phyloP scores from a whole-genome alignment of 192 early-diverging fungal genomes.

The Podila clonocystis region DNA sequence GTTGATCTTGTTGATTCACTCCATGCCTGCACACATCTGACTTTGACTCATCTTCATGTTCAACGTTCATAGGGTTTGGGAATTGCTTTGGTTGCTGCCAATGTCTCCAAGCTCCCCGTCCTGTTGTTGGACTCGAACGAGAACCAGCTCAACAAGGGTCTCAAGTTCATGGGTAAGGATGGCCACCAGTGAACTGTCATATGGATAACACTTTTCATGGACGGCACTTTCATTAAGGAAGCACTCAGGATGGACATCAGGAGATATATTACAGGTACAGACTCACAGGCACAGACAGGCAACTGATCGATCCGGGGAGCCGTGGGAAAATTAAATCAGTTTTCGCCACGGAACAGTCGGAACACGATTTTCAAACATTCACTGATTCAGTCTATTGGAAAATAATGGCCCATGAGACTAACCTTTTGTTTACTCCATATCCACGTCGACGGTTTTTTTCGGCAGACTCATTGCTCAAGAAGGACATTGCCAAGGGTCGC shows the following conservation, averaged over 20 bases:
- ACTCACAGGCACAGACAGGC: neutral
- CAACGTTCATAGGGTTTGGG: slow-evolving; percentile 66
- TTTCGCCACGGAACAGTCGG: neutral
- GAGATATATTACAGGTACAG: neutral
- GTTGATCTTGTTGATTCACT: no score
- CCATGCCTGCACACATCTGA: neutral
- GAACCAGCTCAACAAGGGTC: slow-evolving; percentile 80
- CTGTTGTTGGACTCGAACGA: slow-evolving; percentile 84
- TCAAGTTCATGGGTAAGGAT: slow-evolving; percentile 80
- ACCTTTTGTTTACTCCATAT: neutral
- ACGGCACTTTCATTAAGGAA: neutral
- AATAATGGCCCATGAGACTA: no score
- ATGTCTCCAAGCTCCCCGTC: slow-evolving; percentile 80
- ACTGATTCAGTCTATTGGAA: neutral
- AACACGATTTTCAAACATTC: neutral
- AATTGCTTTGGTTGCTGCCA: slow-evolving; percentile 91
- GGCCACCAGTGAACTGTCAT: neutral
- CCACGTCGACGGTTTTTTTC: neutral
- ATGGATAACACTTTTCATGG: neutral
- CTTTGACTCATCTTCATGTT: slow-evolving; percentile 21
- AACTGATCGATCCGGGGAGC: neutral
- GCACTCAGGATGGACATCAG: neutral
- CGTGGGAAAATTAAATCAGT: slow-evolving; percentile 5
- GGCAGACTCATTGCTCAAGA: slow-evolving; percentile 83
- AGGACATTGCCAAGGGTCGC: slow-evolving; percentile 90